These are phyloP conservation scores for Syzygium syzygioides DNA, from an alignment of 441 rosid genomes.

Conservation along the genomic window DNA sequence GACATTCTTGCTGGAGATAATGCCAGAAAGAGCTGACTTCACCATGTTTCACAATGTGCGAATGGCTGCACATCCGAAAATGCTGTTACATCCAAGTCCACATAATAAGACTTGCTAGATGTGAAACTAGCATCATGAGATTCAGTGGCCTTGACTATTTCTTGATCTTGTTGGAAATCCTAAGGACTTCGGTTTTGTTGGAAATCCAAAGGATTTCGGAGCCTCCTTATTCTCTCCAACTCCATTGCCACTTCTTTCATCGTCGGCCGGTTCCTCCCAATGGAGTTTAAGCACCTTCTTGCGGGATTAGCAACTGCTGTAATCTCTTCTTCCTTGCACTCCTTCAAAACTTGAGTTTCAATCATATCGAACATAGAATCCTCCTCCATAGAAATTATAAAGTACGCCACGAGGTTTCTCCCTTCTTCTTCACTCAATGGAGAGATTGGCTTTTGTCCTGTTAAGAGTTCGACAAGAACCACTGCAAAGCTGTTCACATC, in stretches of 20 bases:
- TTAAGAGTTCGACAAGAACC: background rate
- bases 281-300: background rate
- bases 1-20: background rate
- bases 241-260: background rate
- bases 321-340: background rate
- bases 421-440: background rate
- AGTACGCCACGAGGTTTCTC: background rate
- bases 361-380: background rate
- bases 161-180: background rate
- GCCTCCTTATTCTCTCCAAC: background rate
- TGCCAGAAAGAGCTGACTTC: background rate
- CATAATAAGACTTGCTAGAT: background rate
- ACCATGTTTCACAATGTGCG: background rate
- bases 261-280: background rate
- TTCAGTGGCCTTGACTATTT: background rate
- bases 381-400: background rate
- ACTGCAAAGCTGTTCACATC: background rate
- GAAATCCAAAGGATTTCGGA: background rate
- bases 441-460: background rate
- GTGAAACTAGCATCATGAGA: background rate
- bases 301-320: background rate
- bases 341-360: background rate
- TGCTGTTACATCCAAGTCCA: background rate
- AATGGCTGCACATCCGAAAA: background rate
- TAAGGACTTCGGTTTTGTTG: background rate